phyloP scores from a whole-genome alignment of 1,284 basidiomycete genomes.

The Xerocomus minutiporus region DNA sequence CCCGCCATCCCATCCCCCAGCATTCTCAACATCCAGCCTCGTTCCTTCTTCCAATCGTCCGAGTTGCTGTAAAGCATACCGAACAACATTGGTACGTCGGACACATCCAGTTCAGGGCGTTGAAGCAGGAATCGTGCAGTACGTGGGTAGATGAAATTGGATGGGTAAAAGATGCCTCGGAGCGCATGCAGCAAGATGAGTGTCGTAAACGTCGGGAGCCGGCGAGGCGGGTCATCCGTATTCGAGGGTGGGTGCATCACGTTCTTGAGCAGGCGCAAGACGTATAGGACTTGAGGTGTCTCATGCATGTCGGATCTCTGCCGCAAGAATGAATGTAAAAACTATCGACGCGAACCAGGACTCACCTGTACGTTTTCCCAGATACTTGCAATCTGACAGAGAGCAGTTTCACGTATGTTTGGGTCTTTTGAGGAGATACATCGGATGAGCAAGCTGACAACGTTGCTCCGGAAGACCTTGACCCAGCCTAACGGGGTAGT shows the following conservation, averaged over 20 bases:
- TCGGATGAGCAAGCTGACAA: slow-evolving; percentile 71
- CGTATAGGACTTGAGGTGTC: slow-evolving; percentile 69
- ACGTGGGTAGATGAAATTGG: slow-evolving; percentile 52
- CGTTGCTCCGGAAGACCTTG: slow-evolving; percentile 78
- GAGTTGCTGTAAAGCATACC: slow-evolving; percentile 73
- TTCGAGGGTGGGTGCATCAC: slow-evolving; percentile 45
- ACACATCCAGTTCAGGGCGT: slow-evolving; percentile 49
- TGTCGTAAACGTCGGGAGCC: slow-evolving; percentile 72
- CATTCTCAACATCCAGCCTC: slow-evolving; percentile 75
- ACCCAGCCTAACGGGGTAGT: slow-evolving; percentile 69
- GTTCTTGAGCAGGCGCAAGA: slow-evolving; percentile 71
- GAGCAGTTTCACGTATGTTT: slow-evolving; percentile 54
- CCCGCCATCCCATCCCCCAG: slow-evolving; percentile 75
- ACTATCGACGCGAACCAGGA: slow-evolving; percentile 6
- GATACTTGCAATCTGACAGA: slow-evolving; percentile 50
- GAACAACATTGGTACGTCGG: slow-evolving; percentile 63
- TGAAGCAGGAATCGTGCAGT: slow-evolving; percentile 58
- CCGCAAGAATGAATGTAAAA: slow-evolving; percentile 3
- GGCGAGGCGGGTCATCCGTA: slow-evolving; percentile 37
- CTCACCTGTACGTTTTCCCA: slow-evolving; percentile 55
- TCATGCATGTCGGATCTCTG: slow-evolving; percentile 76
- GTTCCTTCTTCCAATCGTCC: slow-evolving; percentile 79
- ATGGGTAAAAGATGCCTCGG: slow-evolving; percentile 49
- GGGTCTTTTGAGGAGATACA: slow-evolving; percentile 67
- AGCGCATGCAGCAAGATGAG: slow-evolving; percentile 65